Evolutionary conservation across 495 filamentous ascomycete species (phyloP), one percentile per base, ranked within the genome.

Genomic region (Lepidopterella palustris): DNA sequence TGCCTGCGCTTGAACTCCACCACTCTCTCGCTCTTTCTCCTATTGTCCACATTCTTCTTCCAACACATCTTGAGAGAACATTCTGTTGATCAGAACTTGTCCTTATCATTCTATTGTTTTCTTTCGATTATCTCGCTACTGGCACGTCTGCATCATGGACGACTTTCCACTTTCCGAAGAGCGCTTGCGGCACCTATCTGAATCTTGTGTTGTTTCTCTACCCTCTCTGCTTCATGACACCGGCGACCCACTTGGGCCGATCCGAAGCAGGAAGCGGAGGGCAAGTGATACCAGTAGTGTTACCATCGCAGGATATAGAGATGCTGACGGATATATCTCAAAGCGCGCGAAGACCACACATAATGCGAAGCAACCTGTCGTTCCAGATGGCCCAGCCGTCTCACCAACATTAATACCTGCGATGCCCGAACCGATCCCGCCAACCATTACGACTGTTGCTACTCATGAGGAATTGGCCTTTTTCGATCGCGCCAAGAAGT

Each of bases 401-500:
- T 90, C 90, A 40, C 92, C 93, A 1, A 93, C 87, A 5, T 76
- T 99, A 56, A 87, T 90, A 2, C 95, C 95, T 0, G 82, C 86
- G 51, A 80, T 92, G 24, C 95, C 95, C 3, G 88, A 91, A 64
- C 90, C 95, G 0, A 76, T 97, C 20, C 82, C 85, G 10, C 90
- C 92, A 0, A 84, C 83, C 0, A 82, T 83, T 0, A 80, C 84
- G 21, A 80, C 86, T 21, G 74, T 76, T 29, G 79, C 84, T 6
- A 78, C 76, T 1, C 73, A 75, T 28, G 95, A 97, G 45, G 91
- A 97, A 64, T 76, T 97, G 27, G 84, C 85, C 1, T 96, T 97
- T 72, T 99, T 99, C 60, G 95, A 99, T 49, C 84, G 90, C 13
- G 90, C 93, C 48, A 97, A 95, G 80, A 99, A 99, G 72, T 92